Evolutionary conservation across 345 rosid species (phyloP).

Genomic region (Pistacia vera): DNA sequence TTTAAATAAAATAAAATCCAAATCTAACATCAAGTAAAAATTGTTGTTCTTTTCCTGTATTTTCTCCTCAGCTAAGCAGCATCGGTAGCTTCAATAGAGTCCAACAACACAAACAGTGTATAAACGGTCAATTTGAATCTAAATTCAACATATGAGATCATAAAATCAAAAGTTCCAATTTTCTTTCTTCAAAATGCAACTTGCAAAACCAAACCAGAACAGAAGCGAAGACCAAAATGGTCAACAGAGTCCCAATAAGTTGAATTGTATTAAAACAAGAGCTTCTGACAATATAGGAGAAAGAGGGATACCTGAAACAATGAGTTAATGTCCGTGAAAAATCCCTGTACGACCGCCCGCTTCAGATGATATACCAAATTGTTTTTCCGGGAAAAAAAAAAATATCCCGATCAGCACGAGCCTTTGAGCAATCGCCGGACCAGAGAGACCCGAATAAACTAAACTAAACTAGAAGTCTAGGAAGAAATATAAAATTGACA

Average conservation of each 20-base stretch:
- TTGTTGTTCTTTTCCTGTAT: neutral
- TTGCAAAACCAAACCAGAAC: conserved; percentile 2
- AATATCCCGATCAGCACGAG: neutral
- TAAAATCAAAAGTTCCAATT: neutral
- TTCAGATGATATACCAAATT: neutral
- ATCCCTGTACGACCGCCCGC: neutral
- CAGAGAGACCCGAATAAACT: neutral
- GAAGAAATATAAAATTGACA: too few relatives aligned
- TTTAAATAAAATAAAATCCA: neutral
- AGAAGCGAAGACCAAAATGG: conserved; percentile 9
- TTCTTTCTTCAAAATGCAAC: conserved; percentile 12
- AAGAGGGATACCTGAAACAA: conserved; percentile 10
- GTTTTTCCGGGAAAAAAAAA: conserved; percentile 2
- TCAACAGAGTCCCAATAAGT: conserved; percentile 6
- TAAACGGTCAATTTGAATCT: neutral
- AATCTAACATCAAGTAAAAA: neutral
- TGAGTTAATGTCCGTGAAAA: conserved; percentile 1
- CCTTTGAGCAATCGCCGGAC: neutral
- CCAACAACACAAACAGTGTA: neutral
- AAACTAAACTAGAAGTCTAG: neutral
- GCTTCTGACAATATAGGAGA: neutral
- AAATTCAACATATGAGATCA: conserved; percentile 3
- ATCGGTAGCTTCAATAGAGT: neutral
- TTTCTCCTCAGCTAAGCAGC: conserved; percentile 4
- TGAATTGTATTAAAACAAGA: neutral